Evolutionary conservation across 2,329 filamentous ascomycete genomes (phyloP), one percentile per base, ranked within the genome.

Genomic region (Botrytis aclada): DNA sequence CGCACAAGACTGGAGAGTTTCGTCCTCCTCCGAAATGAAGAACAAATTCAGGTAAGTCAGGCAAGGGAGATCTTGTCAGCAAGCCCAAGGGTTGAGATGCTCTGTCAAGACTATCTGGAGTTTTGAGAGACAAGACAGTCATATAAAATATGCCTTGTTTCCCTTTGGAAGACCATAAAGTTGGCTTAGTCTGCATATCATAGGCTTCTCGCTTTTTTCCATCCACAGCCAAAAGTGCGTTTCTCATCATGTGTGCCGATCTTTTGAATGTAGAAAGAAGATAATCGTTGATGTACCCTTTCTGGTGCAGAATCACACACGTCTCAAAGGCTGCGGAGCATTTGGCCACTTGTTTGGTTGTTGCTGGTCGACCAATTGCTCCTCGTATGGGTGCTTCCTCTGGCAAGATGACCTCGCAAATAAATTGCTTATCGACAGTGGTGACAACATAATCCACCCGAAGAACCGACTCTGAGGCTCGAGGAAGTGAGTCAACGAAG

Each of bases 281-380:
- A 79, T 94, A 84, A 0, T 90, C 86, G 79, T 98, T 89, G 8
- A 99, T 84, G 74, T 91, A 89, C 3, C 88, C 87, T 70, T 87
- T 86, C 73, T 88, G 85, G 65, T 91, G 85, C 25, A 99, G 85
- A 74, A 89, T 81, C 1, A 94, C 80, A 79, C 95, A 98, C 69
- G 92, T 89, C 78, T 94, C 89, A 80, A 95, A 98, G 0, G 96
- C 95, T 4, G 95, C 95, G 0, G 95, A 93, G 76, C 93, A 93
- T 81, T 96, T 97, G 7, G 96, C 95, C 29, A 92, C 83, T 43
- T 90, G 86, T 81, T 97, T 98, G 73, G 87, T 93, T 12, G 84
- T 81, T 72, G 91, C 88, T 0, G 88, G 83, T 12, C 83, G 84
- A 8, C 96, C 95, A 20, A 86, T 85, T 8, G 88, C 86, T 43